phyloP scores from a whole-genome alignment of 2,329 filamentous ascomycete species.

The Diaporthe batatas region DNA sequence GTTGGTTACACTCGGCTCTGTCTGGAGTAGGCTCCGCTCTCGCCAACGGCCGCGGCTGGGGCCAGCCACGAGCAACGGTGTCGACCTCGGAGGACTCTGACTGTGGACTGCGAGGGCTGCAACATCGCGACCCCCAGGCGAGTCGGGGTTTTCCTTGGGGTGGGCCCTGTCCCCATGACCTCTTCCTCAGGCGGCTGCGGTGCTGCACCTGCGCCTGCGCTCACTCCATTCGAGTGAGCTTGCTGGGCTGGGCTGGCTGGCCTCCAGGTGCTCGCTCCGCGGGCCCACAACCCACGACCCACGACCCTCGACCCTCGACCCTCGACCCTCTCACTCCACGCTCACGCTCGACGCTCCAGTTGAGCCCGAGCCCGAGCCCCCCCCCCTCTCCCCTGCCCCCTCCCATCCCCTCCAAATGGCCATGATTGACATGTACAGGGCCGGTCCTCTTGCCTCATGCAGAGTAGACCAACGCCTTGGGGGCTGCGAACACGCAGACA shows the following conservation, averaged over 20 bases:
- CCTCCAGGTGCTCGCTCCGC: conserved; percentile 19
- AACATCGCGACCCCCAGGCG: conserved; percentile 31
- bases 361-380: conserved; percentile 10
- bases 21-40: conserved; percentile 28
- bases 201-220: conserved; percentile 38
- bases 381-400: not conserved
- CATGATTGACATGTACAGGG: conserved; percentile 6
- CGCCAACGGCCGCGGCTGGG: conserved; percentile 34
- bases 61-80: conserved; percentile 22
- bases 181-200: conserved; percentile 39
- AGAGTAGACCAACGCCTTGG: conserved; percentile 3
- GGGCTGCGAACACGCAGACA: conserved; percentile 21
- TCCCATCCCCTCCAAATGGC: not conserved
- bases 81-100: conserved; percentile 11
- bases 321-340: conserved; percentile 27
- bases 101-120: conserved; percentile 38
- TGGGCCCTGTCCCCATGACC: conserved; percentile 42
- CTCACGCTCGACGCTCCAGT: conserved; percentile 1
- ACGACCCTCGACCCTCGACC: no score
- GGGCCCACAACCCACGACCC: conserved; percentile 12
- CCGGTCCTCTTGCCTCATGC: conserved; percentile 25
- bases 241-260: not conserved
- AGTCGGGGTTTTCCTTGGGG: conserved; percentile 41
- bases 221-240: conserved; percentile 30
- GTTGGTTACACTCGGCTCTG: conserved; percentile 21